These are phyloP conservation scores for Gynochthodes officinalis DNA, from an alignment of 257 asterid species.

Conservation along the genomic window DNA sequence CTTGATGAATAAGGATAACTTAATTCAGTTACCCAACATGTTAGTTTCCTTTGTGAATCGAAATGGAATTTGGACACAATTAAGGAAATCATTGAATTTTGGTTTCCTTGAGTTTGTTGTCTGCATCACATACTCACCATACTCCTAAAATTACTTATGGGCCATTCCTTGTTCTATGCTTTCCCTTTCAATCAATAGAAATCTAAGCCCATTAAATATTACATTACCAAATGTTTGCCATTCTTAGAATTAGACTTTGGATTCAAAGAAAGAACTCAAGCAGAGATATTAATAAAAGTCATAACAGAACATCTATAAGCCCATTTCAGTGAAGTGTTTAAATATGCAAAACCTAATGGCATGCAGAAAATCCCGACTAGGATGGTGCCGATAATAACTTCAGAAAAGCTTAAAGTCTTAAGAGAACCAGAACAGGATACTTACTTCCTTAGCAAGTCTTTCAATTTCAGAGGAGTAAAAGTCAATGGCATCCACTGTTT, in stretches of 20 bases:
- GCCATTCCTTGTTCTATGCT: not conserved
- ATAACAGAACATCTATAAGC: not conserved
- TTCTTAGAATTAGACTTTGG: not conserved
- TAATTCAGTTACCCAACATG: too few species aligned
- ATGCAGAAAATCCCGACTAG: not conserved
- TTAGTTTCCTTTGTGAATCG: too few species aligned
- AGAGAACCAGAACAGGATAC: slow-evolving; percentile 26
- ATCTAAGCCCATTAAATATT: not conserved
- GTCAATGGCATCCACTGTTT: slow-evolving; percentile 79
- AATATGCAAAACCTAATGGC: not conserved
- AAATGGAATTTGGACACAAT: too few species aligned
- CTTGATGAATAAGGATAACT: too few species aligned
- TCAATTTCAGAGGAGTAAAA: slow-evolving; percentile 67
- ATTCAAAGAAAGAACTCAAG: not conserved
- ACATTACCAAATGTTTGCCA: not conserved
- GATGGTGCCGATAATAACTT: not conserved
- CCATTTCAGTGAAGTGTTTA: not conserved
- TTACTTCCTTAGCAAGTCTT: slow-evolving; percentile 69
- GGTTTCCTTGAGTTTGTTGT: too few species aligned
- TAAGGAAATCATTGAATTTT: too few species aligned
- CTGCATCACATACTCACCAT: too few species aligned
- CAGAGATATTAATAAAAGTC: not conserved
- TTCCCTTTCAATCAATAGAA: not conserved
- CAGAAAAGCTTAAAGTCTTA: not conserved
- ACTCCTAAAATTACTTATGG: not conserved